Evolutionary conservation across 1,284 basidiomycete species (phyloP).

Genomic region (Earliella scabrosa): DNA sequence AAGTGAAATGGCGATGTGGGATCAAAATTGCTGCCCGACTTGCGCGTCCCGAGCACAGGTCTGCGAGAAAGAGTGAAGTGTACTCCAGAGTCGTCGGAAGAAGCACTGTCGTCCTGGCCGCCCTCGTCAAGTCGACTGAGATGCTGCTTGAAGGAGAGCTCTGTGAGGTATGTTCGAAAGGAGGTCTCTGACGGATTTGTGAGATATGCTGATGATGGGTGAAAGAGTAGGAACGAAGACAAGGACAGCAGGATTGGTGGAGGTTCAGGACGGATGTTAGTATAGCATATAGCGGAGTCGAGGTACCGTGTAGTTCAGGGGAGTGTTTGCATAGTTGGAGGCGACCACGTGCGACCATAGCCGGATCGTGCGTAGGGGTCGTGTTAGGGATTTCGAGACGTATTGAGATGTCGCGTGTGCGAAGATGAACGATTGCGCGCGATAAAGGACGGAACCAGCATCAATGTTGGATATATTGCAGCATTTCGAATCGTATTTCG

Average conservation of each 20-base stretch:
- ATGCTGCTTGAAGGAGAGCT: conserved; percentile 93
- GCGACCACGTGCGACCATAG: no score
- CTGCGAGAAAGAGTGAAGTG: conserved; percentile 41
- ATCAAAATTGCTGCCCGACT: conserved; percentile 32
- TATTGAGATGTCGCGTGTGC: no score
- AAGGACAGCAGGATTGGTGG: conserved; percentile 11
- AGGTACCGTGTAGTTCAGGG: no score
- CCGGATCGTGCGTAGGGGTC: no score
- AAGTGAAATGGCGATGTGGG: conserved; percentile 77
- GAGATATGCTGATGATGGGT: conserved; percentile 74
- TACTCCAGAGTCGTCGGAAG: conserved; percentile 37
- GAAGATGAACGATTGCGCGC: no score
- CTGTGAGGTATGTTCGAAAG: conserved; percentile 92
- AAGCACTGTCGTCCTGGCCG: conserved; percentile 51
- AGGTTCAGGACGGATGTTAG: not conserved
- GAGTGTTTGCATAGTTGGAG: no score
- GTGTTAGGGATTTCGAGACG: no score
- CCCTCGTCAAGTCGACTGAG: conserved; percentile 84
- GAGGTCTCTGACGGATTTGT: conserved; percentile 93
- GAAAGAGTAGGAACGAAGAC: conserved; percentile 18
- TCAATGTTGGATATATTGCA: no score
- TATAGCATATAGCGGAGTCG: no score
- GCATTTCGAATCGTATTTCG: no score
- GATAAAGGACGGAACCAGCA: no score
- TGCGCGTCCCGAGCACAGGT: conserved; percentile 32